A percentile compares a stretch with the other conserved stretches of the same genome.
Evolutionary conservation across 306 rosid species (phyloP).

Genomic region (Lotus japonicus): DNA sequence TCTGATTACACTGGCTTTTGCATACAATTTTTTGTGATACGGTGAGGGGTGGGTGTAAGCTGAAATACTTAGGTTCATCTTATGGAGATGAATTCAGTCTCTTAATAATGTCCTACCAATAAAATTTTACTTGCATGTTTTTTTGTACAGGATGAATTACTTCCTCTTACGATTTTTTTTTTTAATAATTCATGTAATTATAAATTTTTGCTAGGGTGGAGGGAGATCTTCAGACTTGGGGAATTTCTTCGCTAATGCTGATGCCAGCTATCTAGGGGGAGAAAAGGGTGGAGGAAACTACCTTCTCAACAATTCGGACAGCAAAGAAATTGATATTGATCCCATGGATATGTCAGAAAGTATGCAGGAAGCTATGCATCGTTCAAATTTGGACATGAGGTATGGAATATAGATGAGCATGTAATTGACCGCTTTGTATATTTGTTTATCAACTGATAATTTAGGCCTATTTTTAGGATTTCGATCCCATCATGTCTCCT

Average conservation of each 20-base stretch:
- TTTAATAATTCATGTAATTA: slow-evolving; percentile 15
- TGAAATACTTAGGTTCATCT: slow-evolving; percentile 6
- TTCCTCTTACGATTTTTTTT: background rate
- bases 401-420: slow-evolving; percentile 48
- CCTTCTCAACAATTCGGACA: slow-evolving; percentile 35
- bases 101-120: background rate
- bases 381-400: slow-evolving; percentile 95
- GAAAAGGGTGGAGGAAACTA: slow-evolving; percentile 52
- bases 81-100: slow-evolving; percentile 9
- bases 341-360: slow-evolving; percentile 97
- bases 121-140: background rate
- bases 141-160: slow-evolving; percentile 3
- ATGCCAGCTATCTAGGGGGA: slow-evolving; percentile 60
- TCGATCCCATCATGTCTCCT: background rate
- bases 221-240: slow-evolving; percentile 81
- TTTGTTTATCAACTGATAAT: background rate
- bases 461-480: background rate
- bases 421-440: slow-evolving; percentile 20
- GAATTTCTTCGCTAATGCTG: slow-evolving; percentile 79
- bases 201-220: slow-evolving; percentile 54
- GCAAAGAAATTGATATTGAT: slow-evolving; percentile 47
- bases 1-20: background rate
- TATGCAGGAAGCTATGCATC: slow-evolving; percentile 99
- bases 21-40: slow-evolving; percentile 16
- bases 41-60: background rate